A percentile compares a stretch with the other conserved stretches of the same genome.
Evolutionary conservation across 2,329 filamentous ascomycete genomes (phyloP).

Genomic region (Ceratocystis destructans): DNA sequence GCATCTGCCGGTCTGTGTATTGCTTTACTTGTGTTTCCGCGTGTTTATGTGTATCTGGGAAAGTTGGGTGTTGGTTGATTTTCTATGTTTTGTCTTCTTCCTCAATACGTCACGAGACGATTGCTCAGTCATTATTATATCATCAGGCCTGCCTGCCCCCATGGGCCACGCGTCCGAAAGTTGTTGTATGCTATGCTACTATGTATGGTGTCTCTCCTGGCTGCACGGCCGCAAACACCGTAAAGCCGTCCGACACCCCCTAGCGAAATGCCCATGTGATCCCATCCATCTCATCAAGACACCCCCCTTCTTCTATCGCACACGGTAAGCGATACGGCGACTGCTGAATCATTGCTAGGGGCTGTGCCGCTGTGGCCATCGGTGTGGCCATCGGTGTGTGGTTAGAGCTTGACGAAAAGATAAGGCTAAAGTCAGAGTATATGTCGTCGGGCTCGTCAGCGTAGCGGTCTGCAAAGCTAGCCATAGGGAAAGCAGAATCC

Average conservation of each 20-base stretch:
- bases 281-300: slow-evolving; percentile 42
- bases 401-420: slow-evolving; percentile 31
- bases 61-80: slow-evolving; percentile 3
- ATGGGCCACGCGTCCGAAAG: background rate
- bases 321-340: background rate
- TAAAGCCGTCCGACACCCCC: background rate
- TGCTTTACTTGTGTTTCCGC: background rate
- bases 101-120: background rate
- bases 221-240: background rate
- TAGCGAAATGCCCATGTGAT: slow-evolving; percentile 33
- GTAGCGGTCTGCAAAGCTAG: slow-evolving; percentile 34
- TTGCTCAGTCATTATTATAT: background rate
- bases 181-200: too few species aligned
- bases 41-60: background rate
- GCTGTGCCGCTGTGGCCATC: slow-evolving; percentile 23
- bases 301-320: slow-evolving; percentile 26
- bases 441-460: slow-evolving; percentile 37
- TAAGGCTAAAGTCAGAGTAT: slow-evolving; percentile 41
- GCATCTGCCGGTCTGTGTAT: background rate
- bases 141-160: background rate
- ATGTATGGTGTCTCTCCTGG: background rate
- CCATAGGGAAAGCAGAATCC: slow-evolving; percentile 36
- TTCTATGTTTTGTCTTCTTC: background rate
- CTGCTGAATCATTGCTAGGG: background rate
- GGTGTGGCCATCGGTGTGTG: slow-evolving; percentile 22